Percentiles rank a stretch among this genome's conserved stretches.
Evolutionary conservation across 2,329 filamentous ascomycete genomes (phyloP).

Genomic region (Pseudogymnoascus sp.): DNA sequence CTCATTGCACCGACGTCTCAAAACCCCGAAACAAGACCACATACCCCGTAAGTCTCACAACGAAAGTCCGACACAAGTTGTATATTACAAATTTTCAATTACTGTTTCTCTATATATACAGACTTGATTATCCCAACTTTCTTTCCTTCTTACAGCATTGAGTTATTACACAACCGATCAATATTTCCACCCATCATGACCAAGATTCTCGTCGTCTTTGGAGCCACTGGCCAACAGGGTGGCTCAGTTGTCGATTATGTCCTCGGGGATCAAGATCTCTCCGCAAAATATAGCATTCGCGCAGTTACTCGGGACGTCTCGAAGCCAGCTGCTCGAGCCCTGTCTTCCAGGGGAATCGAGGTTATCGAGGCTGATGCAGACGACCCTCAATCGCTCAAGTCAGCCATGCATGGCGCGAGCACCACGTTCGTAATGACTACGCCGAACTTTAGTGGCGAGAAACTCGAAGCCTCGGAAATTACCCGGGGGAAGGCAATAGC

Average conservation of each 20-base stretch:
- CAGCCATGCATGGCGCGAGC: slow-evolving; percentile 38
- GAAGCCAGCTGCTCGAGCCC: slow-evolving; percentile 26
- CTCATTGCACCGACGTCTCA: no score
- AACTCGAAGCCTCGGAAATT: slow-evolving; percentile 11
- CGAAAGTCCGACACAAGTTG: no score
- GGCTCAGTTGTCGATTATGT: slow-evolving; percentile 40
- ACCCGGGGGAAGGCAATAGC: slow-evolving; percentile 39
- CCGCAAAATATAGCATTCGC: slow-evolving; percentile 40
- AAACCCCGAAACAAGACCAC: no score
- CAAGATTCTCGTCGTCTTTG: slow-evolving; percentile 34
- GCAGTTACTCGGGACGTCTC: slow-evolving; percentile 43
- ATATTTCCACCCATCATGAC: not conserved
- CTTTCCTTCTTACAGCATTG: no score
- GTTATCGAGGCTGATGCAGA: slow-evolving; percentile 37
- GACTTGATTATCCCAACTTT: no score
- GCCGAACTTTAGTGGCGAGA: slow-evolving; percentile 27
- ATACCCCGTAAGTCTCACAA: no score
- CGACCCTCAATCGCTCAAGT: slow-evolving; percentile 32
- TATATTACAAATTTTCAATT: no score
- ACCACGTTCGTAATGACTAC: slow-evolving; percentile 44
- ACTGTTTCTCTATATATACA: no score
- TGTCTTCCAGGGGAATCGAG: slow-evolving; percentile 24
- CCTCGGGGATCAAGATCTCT: slow-evolving; percentile 38
- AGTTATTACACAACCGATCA: no score
- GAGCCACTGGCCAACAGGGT: slow-evolving; percentile 47